Evolutionary conservation across 169 alveolate genomes (phyloP).

Genomic region (Plasmodium fragile): DNA sequence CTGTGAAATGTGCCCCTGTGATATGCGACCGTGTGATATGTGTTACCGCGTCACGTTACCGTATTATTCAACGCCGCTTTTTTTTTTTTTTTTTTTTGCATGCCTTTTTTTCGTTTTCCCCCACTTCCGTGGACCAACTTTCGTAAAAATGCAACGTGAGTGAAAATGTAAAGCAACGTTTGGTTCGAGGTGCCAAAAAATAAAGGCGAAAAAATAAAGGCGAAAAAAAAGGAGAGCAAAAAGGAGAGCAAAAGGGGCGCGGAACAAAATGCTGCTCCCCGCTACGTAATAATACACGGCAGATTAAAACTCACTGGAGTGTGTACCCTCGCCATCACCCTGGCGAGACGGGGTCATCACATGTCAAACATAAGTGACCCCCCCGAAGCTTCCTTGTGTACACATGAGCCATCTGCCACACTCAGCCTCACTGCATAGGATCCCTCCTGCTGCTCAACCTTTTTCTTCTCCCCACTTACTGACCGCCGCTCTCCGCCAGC

Average conservation of each 20-base stretch:
- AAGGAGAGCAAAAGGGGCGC: not conserved
- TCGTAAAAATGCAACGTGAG: not conserved
- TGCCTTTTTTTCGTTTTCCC: not conserved
- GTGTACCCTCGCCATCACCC: not conserved
- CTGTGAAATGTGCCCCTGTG: no score
- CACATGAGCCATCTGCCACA: not conserved
- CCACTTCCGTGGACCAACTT: not conserved
- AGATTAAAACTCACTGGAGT: not conserved
- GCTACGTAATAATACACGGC: not conserved
- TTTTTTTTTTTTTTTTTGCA: not conserved
- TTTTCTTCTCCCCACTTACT: not conserved
- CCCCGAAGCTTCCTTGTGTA: not conserved
- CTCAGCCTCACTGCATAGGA: not conserved
- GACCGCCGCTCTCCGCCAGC: conserved; percentile 48
- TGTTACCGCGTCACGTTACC: not conserved
- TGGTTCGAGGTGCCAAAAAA: not conserved
- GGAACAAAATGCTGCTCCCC: not conserved
- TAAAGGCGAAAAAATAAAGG: not conserved
- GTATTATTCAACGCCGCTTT: not conserved
- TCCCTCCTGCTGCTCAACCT: not conserved
- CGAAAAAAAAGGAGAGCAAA: not conserved
- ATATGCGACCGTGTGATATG: not conserved
- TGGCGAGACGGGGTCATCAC: not conserved
- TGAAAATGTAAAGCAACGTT: not conserved
- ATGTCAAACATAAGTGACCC: not conserved